Percentiles rank a stretch among this genome's conserved stretches.
Evolutionary conservation across 495 filamentous ascomycete species (phyloP).

Genomic region (Hypoxylon fragiforme): DNA sequence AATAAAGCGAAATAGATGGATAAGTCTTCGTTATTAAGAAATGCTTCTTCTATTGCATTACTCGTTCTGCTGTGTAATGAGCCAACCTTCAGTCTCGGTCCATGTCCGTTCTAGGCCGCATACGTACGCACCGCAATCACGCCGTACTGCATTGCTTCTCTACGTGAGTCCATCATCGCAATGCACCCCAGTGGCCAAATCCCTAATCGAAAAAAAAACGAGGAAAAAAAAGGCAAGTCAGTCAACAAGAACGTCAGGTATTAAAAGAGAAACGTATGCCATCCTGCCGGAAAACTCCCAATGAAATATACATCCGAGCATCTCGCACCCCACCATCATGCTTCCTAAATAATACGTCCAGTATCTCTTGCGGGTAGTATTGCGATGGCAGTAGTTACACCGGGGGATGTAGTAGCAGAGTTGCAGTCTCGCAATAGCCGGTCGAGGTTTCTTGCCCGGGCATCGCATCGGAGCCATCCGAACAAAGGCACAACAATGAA

Average conservation of each 20-base stretch:
- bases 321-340: slow-evolving; percentile 32
- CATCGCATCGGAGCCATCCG: slow-evolving; percentile 11
- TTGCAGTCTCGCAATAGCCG: slow-evolving; percentile 2
- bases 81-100: slow-evolving; percentile 32
- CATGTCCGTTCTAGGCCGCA: slow-evolving; percentile 16
- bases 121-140: no score
- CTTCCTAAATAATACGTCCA: slow-evolving; percentile 26
- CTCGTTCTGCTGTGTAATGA: slow-evolving; percentile 32
- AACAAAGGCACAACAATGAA: slow-evolving; percentile 6
- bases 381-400: background rate
- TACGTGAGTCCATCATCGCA: slow-evolving; percentile 6
- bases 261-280: slow-evolving; percentile 41
- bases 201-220: slow-evolving; percentile 4
- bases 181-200: slow-evolving; percentile 24
- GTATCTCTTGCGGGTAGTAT: slow-evolving; percentile 14
- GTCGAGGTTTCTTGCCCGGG: background rate
- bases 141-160: slow-evolving; percentile 8
- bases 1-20: background rate
- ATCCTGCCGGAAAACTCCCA: slow-evolving; percentile 40
- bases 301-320: slow-evolving; percentile 43
- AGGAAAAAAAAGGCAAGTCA: slow-evolving; percentile 10
- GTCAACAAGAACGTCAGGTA: slow-evolving; percentile 34
- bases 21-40: slow-evolving; percentile 7
- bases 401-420: background rate
- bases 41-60: slow-evolving; percentile 42